These are phyloP conservation scores for Peronosclerospora sorghi DNA, from an alignment of 352 stramenopile species.

Conservation along the genomic window DNA sequence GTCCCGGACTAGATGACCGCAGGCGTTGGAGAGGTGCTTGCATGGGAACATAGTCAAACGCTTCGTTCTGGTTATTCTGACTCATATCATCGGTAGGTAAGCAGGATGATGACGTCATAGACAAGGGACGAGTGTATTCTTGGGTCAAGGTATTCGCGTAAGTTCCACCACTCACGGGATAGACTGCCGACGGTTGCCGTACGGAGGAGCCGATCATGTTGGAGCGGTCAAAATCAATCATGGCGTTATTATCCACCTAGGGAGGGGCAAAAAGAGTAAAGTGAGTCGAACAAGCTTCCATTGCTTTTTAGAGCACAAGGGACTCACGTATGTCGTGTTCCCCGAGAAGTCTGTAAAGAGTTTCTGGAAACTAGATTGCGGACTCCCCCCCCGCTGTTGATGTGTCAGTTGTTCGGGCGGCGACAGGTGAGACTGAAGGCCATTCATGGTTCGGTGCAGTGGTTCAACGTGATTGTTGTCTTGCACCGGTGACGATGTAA, in stretches of 20 bases:
- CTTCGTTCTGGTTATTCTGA: slow-evolving; percentile 22
- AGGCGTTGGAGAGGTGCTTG: slow-evolving; percentile 23
- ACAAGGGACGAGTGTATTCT: slow-evolving; percentile 23
- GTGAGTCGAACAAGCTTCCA: slow-evolving; percentile 1
- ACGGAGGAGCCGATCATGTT: slow-evolving; percentile 30
- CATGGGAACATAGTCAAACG: slow-evolving; percentile 42
- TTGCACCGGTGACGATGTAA: slow-evolving; percentile 32
- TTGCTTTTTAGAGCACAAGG: neutral
- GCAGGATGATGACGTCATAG: slow-evolving; percentile 21
- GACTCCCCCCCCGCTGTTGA: slow-evolving; percentile 25
- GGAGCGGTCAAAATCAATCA: slow-evolving; percentile 43
- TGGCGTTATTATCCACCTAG: slow-evolving; percentile 15
- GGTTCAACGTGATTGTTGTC: slow-evolving; percentile 6
- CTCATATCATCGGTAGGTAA: slow-evolving; percentile 17
- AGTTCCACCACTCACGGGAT: slow-evolving; percentile 12
- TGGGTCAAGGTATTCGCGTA: slow-evolving; percentile 24
- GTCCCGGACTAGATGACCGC: slow-evolving; percentile 15
- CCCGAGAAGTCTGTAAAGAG: slow-evolving; percentile 30
- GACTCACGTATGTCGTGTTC: slow-evolving; percentile 31
- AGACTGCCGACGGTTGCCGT: slow-evolving; percentile 27
- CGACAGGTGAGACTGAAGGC: slow-evolving; percentile 11
- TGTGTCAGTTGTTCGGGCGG: slow-evolving; percentile 12
- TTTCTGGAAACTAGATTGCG: slow-evolving; percentile 48
- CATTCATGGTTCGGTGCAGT: slow-evolving; percentile 12
- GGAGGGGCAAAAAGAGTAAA: neutral